These are phyloP conservation scores for Trypanosoma vivax DNA, from an alignment of 208 protist species.

Conservation along the genomic window DNA sequence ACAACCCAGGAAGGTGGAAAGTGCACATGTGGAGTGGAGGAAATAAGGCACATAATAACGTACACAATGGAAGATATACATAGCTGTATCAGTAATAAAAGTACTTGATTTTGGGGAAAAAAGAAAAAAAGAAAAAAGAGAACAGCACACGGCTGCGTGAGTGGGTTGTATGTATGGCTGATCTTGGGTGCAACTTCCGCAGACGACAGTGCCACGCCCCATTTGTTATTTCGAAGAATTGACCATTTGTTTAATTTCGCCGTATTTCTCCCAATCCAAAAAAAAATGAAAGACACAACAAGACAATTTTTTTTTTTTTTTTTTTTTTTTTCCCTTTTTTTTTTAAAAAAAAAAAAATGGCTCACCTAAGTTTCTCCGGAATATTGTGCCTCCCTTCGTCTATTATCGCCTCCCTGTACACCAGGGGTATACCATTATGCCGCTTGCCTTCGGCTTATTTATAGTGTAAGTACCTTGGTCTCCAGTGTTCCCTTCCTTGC, in stretches of 20 bases:
- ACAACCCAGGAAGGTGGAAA: too few relatives aligned
- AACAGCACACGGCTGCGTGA: background rate
- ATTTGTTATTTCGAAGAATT: too few relatives aligned
- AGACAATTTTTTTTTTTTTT: constrained; percentile 15
- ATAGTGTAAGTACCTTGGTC: too few relatives aligned
- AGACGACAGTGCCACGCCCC: too few relatives aligned
- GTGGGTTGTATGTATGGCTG: background rate
- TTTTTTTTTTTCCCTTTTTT: constrained; percentile 5
- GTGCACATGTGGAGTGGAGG: background rate
- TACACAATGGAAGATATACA: background rate
- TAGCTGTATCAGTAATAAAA: background rate
- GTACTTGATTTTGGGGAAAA: too few relatives aligned
- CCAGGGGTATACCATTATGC: too few relatives aligned
- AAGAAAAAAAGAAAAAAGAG: background rate
- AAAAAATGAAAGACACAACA: too few relatives aligned
- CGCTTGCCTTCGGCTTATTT: too few relatives aligned
- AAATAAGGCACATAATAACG: background rate
- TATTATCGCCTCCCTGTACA: too few relatives aligned
- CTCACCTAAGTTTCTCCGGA: background rate
- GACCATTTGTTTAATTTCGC: background rate
- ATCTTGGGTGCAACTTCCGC: too few relatives aligned
- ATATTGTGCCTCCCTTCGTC: too few relatives aligned
- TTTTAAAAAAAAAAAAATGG: background rate
- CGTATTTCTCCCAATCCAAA: background rate
- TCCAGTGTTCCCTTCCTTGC: too few relatives aligned